phyloP scores from a whole-genome alignment of 75 land plant genomes.

The Sequoiadendron giganteum region DNA sequence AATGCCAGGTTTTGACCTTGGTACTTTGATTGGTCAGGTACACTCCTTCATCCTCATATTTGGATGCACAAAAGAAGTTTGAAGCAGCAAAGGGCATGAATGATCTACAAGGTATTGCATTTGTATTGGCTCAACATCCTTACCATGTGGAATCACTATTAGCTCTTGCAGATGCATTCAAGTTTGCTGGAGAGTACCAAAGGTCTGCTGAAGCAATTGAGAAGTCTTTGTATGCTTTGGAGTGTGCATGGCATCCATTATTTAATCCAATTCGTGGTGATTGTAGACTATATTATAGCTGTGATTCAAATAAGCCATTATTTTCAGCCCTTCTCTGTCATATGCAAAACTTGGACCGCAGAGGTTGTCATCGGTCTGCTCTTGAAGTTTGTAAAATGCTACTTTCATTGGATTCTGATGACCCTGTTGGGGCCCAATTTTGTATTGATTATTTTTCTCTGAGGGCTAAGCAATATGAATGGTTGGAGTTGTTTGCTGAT shows the following conservation, averaged over 20 bases:
- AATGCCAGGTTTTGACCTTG: neutral
- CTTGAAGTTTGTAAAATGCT: constrained; percentile 94
- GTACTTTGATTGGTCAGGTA: constrained; percentile 52
- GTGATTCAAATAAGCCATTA: constrained; percentile 78
- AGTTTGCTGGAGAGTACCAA: constrained; percentile 83
- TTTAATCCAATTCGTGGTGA: constrained; percentile 73
- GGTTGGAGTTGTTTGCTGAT: constrained; percentile 79
- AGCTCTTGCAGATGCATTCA: constrained; percentile 84
- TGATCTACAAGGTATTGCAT: constrained; percentile 77
- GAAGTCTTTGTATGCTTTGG: constrained; percentile 83
- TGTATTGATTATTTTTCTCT: constrained; percentile 91
- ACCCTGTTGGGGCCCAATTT: constrained; percentile 85
- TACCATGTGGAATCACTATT: constrained; percentile 89
- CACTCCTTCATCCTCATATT: constrained; percentile 63
- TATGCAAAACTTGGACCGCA: constrained; percentile 89
- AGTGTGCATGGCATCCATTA: constrained; percentile 95
- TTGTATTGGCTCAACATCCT: constrained; percentile 62
- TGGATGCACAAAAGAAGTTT: constrained; percentile 72
- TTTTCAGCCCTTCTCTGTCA: constrained; percentile 73
- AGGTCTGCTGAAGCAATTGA: constrained; percentile 68
- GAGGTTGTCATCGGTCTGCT: constrained; percentile 96
- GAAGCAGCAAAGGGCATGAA: constrained; percentile 78
- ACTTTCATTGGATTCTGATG: constrained; percentile 84
- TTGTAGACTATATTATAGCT: constrained; percentile 58
- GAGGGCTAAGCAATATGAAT: constrained; percentile 83